Base-by-base conservation (phyloP, 2,329 filamentous ascomycete species). In the Pyrenophora teres region DNA sequence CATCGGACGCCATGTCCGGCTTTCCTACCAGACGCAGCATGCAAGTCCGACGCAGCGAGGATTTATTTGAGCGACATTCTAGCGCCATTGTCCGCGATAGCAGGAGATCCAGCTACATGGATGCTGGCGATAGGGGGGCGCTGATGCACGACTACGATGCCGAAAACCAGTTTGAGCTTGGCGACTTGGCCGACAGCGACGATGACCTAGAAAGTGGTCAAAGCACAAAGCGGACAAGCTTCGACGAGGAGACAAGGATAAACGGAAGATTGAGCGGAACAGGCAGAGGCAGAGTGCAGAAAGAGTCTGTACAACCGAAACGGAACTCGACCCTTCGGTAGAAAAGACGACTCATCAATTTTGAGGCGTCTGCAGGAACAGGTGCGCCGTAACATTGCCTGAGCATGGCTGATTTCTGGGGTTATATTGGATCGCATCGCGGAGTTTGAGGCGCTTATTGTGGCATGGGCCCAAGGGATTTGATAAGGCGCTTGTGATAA, bases 1-100 rank as follows among this genome's bases (percentile, higher is more conserved):
- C 93, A 10, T 97, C 92, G 12, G 94, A 99, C 71, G 90, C 89
- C 72, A 85, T 99, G 49, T 91, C 92, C 23, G 90, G 89, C 59
- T 84, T 96, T 61, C 90, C 94, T 68, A 97, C 94, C 15, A 86
- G 95, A 53, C 84, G 92, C 59, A 96, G 90, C 69, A 97, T 99
- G 91, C 94, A 97, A 71, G 82, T 88, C 6, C 83, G 93, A 61
- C 82, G 94, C 60, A 94, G 77, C 62, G 59, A 59, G 33, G 63
- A 67, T 25, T 32, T 54, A 18, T 48, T 54, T 44, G 25, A 83
- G 86, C 12, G 58, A 52, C 84, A 68, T 84, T 83, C 59, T 73
- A 74, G 43, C 35, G 21, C 46, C 31, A 44, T 43, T 33, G 19
- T 52, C 33, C 49, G 44, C 33, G 40, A 52, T 16, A 48, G 56